Conservation (phyloP, 768 basidiomycete genomes). For the Russula lepida region DNA sequence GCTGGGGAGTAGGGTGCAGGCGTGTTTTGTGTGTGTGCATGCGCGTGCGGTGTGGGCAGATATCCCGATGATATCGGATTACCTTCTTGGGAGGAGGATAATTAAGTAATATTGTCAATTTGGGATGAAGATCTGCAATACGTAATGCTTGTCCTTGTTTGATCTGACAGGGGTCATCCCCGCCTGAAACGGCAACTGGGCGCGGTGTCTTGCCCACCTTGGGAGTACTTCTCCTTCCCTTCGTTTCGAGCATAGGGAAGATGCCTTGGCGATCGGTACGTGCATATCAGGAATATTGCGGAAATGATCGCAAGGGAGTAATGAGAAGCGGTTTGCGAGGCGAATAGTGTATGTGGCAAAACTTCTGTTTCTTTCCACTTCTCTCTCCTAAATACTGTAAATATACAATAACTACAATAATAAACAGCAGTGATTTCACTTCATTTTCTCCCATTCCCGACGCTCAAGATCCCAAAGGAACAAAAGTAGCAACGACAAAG, state of each 20-base stretch:
- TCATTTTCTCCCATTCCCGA: conserved; percentile 12
- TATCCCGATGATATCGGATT: conserved; percentile 17
- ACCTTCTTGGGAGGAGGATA: not conserved
- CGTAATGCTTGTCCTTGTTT: not conserved
- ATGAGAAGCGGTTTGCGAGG: not conserved
- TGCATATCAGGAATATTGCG: not conserved
- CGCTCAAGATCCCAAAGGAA: conserved; percentile 17
- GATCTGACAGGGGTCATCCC: not conserved
- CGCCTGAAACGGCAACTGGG: not conserved
- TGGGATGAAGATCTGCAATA: conserved; percentile 8
- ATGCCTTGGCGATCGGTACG: not conserved
- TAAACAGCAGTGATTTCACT: conserved; percentile 14
- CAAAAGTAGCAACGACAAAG: conserved; percentile 13
- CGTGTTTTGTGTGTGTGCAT: not conserved
- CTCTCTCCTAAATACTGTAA: conserved; percentile 16
- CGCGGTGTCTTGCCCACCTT: conserved; percentile 2
- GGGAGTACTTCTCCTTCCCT: not conserved
- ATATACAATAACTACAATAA: conserved; percentile 23
- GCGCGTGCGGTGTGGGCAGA: not conserved
- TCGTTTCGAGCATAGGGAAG: not conserved
- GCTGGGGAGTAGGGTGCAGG: too few species aligned
- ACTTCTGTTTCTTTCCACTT: conserved; percentile 14
- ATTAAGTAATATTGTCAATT: conserved; percentile 1
- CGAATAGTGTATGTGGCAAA: not conserved
- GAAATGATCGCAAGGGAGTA: not conserved